Base-by-base conservation (phyloP, 345 rosid genomes). In the Arabis hirsuta region DNA sequence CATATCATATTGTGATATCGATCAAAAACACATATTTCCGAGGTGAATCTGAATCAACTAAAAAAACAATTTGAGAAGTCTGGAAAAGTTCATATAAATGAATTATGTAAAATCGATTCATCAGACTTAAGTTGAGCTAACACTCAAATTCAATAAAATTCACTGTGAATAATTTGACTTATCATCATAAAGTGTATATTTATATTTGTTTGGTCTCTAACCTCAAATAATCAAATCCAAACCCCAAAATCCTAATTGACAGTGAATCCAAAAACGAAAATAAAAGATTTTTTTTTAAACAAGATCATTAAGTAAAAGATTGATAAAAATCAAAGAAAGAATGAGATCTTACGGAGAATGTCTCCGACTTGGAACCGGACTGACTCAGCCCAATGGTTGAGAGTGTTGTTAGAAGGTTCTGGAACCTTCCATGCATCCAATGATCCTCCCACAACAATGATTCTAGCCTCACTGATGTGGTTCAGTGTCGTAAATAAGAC, bases 401-500 rank as follows among this genome's bases (percentile, higher is more conserved):
- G 75, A 73, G 73, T 57, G 38, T 64, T 26, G 19, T 73, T 55
- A 9, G 72, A 29, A 12, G 85, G 66, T n/a, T 63, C 53, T 6
- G 95, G 92, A 62, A 81, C 48, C 68, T 78, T 73, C 95, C 97
- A 90, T 1, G 85, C 74, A 55, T 79, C 62, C 13, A 45, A 6
- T 48, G 73, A 76, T 54, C 92, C 96, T 2, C 96, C 90, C 42
- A 91, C 86, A 1, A 70, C 1, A 24, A 85, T 7, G 13, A 62
- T 82, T 14, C 34, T 74, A 5, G 87, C 87, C 65, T 82, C 86
- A 53, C 65, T 52, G 27, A 62, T 19, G 29, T 75, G 39, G 58
- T 36, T 36, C 26, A 81, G 55, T 55, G 72, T 42, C 44, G 76
- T 29, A 20, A 78, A 65, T 22, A 81, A 20, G 5, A 81, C 9